These are phyloP conservation scores for Russula sp. DNA, from an alignment of 768 basidiomycete genomes.

Conservation along the genomic window DNA sequence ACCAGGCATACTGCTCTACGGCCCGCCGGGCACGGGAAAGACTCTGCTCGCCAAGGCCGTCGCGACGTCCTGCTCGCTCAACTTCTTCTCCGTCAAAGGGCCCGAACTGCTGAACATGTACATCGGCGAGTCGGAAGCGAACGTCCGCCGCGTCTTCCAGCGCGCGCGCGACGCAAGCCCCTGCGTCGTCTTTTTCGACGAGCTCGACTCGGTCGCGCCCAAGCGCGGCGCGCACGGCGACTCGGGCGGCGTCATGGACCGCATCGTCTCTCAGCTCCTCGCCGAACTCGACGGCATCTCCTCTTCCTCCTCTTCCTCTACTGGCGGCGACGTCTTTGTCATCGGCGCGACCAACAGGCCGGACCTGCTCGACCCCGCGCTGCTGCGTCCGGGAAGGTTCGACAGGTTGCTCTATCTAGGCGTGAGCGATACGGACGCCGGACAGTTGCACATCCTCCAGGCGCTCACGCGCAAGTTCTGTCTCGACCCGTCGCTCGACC, in stretches of 20 bases:
- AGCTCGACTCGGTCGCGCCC: conserved; percentile 90
- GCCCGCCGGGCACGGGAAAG: conserved; percentile 94
- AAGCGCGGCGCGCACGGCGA: conserved; percentile 94
- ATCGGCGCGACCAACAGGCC: conserved; percentile 95
- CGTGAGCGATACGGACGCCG: conserved; percentile 78
- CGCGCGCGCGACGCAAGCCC: conserved; percentile 86
- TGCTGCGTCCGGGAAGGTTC: conserved; percentile 87
- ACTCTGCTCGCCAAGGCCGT: conserved; percentile 94
- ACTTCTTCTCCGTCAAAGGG: conserved; percentile 96
- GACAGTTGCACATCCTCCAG: conserved; percentile 78
- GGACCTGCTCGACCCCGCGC: conserved; percentile 82
- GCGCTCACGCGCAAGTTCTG: conserved; percentile 92
- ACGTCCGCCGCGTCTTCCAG: conserved; percentile 89
- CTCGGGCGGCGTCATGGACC: conserved; percentile 96
- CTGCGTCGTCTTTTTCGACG: conserved; percentile 96
- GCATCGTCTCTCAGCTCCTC: conserved; percentile 90
- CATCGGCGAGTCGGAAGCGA: conserved; percentile 97
- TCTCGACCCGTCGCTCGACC: conserved; percentile 58
- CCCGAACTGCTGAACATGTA: conserved; percentile 98
- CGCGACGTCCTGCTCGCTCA: conserved; percentile 88
- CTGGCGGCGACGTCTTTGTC: conserved; percentile 64
- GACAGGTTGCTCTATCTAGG: conserved; percentile 96
- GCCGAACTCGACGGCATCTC: conserved; percentile 93
- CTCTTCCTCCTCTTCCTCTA: conserved; percentile 30
- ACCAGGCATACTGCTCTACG: conserved; percentile 82